phyloP scores from a whole-genome alignment of 495 filamentous ascomycete genomes.

The Elasticomyces elasticus region DNA sequence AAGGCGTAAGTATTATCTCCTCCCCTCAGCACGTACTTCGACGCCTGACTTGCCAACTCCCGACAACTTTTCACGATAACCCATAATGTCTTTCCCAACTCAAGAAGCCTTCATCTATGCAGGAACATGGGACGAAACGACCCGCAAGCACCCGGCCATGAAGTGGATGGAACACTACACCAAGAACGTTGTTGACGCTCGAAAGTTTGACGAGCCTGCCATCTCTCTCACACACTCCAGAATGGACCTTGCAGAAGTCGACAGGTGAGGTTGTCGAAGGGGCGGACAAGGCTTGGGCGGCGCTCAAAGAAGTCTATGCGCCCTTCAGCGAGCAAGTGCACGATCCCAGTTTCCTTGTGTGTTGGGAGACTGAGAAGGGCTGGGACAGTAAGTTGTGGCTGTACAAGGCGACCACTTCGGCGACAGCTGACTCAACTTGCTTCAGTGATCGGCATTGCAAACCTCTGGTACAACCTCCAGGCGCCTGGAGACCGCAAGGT shows the following conservation, averaged over 20 bases:
- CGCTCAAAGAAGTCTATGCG: conserved; percentile 6
- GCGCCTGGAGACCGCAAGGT: conserved; percentile 4
- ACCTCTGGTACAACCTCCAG: conserved; percentile 9
- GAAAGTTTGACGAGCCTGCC: background rate
- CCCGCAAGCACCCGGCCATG: conserved; percentile 11
- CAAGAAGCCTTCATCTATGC: conserved; percentile 9
- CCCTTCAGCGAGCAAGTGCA: conserved; percentile 14
- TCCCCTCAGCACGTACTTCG: background rate
- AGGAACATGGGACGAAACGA: conserved; percentile 5
- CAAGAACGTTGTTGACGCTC: conserved; percentile 7
- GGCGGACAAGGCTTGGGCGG: conserved; percentile 10
- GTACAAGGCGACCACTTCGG: background rate
- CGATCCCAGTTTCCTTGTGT: conserved; percentile 4
- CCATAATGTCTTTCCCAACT: background rate
- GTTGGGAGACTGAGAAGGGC: conserved; percentile 9
- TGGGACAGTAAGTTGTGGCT: conserved; percentile 5
- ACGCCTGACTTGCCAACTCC: background rate
- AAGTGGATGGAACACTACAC: conserved; percentile 16
- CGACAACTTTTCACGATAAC: background rate
- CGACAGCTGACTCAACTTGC: background rate
- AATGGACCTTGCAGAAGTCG: conserved; percentile 7
- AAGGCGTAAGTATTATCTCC: too few relatives aligned
- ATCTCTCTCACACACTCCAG: background rate
- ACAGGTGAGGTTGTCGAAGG: conserved; percentile 10
- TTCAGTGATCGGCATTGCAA: conserved; percentile 6